A percentile compares a stretch with the other conserved stretches of the same genome.
phyloP scores from a whole-genome alignment of 208 protist species.

The Porcisia hertigi region DNA sequence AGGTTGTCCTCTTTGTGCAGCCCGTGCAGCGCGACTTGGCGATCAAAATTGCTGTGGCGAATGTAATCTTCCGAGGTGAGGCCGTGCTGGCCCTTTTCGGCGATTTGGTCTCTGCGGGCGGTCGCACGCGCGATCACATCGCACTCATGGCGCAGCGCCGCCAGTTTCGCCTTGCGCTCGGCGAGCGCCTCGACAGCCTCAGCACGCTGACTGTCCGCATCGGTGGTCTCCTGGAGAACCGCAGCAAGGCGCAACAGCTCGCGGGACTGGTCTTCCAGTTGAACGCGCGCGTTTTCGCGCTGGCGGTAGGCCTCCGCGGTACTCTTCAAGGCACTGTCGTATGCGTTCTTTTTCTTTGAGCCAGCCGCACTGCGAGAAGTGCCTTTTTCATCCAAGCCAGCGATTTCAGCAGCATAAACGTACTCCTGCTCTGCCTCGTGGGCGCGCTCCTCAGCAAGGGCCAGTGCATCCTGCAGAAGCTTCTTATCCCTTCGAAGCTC shows the following conservation, averaged over 20 bases:
- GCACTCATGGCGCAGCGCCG: conserved; percentile 44
- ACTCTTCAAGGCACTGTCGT: conserved; percentile 30
- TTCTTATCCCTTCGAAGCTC: conserved; percentile 44
- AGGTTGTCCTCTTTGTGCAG: conserved; percentile 52
- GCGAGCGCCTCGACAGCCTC: conserved; percentile 52
- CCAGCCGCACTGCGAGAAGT: conserved; percentile 24
- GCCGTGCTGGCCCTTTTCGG: conserved; percentile 44
- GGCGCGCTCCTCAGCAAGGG: conserved; percentile 18
- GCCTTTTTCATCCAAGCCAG: conserved; percentile 34
- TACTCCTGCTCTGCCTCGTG: conserved; percentile 40
- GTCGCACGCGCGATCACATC: conserved; percentile 33
- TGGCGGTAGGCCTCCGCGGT: conserved; percentile 36
- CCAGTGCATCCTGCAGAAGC: conserved; percentile 24
- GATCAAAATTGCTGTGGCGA: conserved; percentile 58
- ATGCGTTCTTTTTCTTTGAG: conserved; percentile 37
- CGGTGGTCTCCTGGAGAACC: conserved; percentile 48
- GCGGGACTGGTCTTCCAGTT: conserved; percentile 41
- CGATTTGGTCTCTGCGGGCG: conserved; percentile 50
- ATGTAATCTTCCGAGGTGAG: conserved; percentile 51
- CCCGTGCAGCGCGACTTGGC: conserved; percentile 56
- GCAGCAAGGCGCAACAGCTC: conserved; percentile 51
- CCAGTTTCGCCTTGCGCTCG: conserved; percentile 56
- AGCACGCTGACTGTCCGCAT: conserved; percentile 51
- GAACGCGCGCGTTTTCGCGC: conserved; percentile 45
- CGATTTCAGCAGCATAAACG: conserved; percentile 31